Evolutionary conservation across 176 grass and related monocot species (phyloP).

Genomic region (Pharus latifolius): DNA sequence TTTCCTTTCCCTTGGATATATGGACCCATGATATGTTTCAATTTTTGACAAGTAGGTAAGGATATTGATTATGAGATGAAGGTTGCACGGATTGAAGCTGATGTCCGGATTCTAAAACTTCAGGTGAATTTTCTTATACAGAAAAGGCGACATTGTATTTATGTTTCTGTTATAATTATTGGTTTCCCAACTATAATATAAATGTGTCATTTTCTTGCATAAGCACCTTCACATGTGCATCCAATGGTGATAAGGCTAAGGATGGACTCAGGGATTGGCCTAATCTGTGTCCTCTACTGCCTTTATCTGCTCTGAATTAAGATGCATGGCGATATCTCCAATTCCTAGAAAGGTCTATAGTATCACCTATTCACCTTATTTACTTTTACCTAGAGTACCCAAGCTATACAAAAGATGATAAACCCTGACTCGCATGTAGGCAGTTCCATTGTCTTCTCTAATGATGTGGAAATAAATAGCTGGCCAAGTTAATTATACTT

Average conservation of each 20-base stretch:
- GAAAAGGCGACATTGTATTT: conserved; percentile 1
- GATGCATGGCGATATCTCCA: background rate
- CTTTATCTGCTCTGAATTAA: background rate
- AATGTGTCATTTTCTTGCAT: background rate
- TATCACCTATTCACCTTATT: background rate
- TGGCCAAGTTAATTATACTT: background rate
- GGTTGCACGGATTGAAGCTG: conserved; percentile 63
- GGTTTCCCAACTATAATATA: background rate
- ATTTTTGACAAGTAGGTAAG: conserved; percentile 47
- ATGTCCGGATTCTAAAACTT: conserved; percentile 86
- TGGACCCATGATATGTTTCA: conserved; percentile 1
- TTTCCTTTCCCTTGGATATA: background rate
- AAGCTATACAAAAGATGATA: conserved; percentile 12
- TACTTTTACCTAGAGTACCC: background rate
- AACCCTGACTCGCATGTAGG: background rate
- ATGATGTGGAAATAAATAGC: background rate
- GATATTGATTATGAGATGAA: conserved; percentile 57
- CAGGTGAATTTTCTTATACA: conserved; percentile 48
- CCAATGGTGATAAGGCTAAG: background rate
- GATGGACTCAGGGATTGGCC: background rate
- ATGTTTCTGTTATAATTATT: background rate
- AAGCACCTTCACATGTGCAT: background rate
- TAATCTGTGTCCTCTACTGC: background rate
- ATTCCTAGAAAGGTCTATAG: background rate
- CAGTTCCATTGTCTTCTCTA: background rate